Conservation (phyloP, 192 early-diverging fungal genomes). For the Coemansia sp. region DNA sequence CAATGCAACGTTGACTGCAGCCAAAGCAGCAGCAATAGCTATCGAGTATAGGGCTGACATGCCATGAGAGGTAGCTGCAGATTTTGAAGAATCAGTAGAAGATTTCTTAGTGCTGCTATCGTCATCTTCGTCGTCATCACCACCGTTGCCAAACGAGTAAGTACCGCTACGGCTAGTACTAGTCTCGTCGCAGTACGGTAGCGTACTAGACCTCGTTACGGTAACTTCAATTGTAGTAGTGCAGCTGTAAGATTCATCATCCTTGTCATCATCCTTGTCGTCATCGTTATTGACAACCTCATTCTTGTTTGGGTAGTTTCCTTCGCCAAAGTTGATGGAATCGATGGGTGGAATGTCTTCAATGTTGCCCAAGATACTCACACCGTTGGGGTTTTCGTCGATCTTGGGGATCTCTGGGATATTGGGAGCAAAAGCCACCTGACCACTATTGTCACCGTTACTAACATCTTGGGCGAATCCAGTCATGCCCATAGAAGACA, state of each 20-base stretch:
- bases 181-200: slow-evolving; percentile 7
- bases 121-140: neutral
- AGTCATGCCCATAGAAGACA: neutral
- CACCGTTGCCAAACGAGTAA: neutral
- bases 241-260: neutral
- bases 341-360: neutral
- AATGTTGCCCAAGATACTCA: neutral
- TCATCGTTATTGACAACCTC: too few relatives aligned
- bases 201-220: neutral
- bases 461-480: neutral
- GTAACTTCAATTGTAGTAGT: neutral
- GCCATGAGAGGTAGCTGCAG: neutral
- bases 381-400: neutral
- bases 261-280: too few relatives aligned
- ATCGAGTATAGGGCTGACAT: neutral
- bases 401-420: neutral
- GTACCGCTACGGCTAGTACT: neutral
- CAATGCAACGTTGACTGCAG: neutral
- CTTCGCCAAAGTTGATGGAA: neutral
- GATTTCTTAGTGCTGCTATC: neutral
- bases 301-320: neutral
- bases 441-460: neutral
- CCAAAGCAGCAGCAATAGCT: slow-evolving; percentile 7
- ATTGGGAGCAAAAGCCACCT: neutral
- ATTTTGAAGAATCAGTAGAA: neutral